A percentile compares a stretch with the other conserved stretches of the same genome.
These are phyloP conservation scores for Biscogniauxia sp. DNA, from an alignment of 2,329 filamentous ascomycete genomes.

Conservation along the genomic window DNA sequence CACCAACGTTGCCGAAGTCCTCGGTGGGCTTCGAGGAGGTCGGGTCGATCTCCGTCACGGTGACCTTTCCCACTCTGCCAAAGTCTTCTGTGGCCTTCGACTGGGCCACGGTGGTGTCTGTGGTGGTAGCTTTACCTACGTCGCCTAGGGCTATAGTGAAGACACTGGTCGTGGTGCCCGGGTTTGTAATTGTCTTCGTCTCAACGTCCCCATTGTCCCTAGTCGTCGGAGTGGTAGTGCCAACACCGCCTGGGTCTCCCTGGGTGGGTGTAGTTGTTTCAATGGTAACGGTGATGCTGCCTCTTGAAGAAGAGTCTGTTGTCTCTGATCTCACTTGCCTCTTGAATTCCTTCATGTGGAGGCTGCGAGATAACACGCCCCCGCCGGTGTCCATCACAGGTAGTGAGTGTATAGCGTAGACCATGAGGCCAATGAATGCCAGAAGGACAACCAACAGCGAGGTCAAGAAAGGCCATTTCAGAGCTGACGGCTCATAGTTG, in stretches of 20 bases:
- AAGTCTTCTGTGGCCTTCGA: conserved; percentile 4
- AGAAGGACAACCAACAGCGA: conserved; percentile 13
- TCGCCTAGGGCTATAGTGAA: conserved; percentile 5
- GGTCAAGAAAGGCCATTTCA: conserved; percentile 21
- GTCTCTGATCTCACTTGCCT: background rate
- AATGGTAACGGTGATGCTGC: background rate
- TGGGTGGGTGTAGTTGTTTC: background rate
- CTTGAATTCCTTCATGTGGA: conserved; percentile 5
- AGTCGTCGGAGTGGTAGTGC: background rate
- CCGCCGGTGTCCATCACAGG: conserved; percentile 11
- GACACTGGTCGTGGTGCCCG: background rate
- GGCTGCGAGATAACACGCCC: conserved; percentile 1
- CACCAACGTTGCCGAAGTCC: conserved; percentile 3
- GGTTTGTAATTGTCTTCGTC: conserved; percentile 7
- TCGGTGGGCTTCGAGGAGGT: background rate
- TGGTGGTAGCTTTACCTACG: conserved; percentile 6
- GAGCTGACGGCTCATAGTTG: conserved; percentile 21
- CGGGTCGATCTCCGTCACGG: background rate
- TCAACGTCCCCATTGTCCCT: conserved; percentile 1
- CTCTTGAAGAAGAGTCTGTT: background rate
- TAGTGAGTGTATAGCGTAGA: conserved; percentile 16
- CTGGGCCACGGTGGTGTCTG: conserved; percentile 1
- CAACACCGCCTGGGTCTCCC: conserved; percentile 8
- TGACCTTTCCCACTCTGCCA: conserved; percentile 5
- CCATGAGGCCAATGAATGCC: conserved; percentile 14